Conservation (phyloP, 441 rosid genomes). For the Mallotus japonicus region DNA sequence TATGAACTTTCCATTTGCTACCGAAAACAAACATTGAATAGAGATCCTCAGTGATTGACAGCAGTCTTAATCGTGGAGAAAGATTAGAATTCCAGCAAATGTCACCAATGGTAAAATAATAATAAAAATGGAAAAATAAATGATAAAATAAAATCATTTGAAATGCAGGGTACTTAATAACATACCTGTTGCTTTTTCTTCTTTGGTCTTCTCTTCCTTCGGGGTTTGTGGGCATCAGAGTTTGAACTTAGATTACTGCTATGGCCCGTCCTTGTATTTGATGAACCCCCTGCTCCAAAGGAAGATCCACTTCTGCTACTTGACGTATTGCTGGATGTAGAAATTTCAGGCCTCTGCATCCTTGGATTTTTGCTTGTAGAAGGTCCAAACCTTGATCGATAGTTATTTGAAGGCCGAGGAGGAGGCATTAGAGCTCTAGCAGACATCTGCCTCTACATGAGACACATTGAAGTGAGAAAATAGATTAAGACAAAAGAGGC, state of each 20-base stretch:
- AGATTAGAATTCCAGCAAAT: conserved; percentile 5
- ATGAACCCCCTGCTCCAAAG: conserved; percentile 44
- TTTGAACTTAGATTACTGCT: conserved; percentile 93
- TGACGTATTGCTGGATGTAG: conserved; percentile 63
- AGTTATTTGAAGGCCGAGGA: conserved; percentile 63
- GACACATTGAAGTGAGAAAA: conserved; percentile 23
- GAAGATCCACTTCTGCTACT: conserved; percentile 62
- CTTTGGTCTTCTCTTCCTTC: conserved; percentile 93
- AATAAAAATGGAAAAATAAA: neutral
- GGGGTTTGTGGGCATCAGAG: conserved; percentile 92
- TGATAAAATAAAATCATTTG: neutral
- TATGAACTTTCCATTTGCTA: neutral
- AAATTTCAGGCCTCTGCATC: conserved; percentile 47
- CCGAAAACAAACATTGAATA: neutral
- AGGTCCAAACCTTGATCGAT: conserved; percentile 62
- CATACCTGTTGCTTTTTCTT: conserved; percentile 81
- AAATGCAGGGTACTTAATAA: neutral
- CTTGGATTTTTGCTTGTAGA: conserved; percentile 57
- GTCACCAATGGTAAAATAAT: neutral
- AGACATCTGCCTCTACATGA: conserved; percentile 56
- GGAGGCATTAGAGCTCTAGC: conserved; percentile 96
- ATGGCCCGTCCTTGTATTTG: conserved; percentile 64
- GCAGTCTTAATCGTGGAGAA: neutral
- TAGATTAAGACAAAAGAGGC: neutral
- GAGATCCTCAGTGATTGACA: neutral